phyloP scores from a whole-genome alignment of 108 stramenopile genomes.

The Skeletonema tropicum region DNA sequence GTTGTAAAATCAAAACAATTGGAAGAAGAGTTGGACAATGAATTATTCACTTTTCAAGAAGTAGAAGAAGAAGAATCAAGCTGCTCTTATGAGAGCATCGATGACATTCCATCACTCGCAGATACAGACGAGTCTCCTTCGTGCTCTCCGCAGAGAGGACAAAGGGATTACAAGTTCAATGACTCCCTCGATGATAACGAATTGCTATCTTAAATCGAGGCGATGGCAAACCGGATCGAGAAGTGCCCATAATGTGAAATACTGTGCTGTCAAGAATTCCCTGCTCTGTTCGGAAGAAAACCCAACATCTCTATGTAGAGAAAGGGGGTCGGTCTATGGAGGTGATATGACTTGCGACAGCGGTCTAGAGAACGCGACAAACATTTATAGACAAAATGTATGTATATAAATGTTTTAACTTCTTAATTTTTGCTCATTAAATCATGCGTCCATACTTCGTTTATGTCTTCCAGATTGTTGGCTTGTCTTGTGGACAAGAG shows the following conservation, averaged over 20 bases:
- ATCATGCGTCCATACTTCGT: constrained; percentile 70
- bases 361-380: too few relatives aligned
- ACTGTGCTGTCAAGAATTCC: background rate
- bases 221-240: background rate
- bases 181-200: background rate
- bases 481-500: constrained; percentile 67
- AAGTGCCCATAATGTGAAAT: background rate
- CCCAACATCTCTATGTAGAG: too few relatives aligned
- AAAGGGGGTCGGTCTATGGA: too few relatives aligned
- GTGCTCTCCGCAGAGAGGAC: background rate
- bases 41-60: background rate
- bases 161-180: background rate
- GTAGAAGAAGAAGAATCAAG: constrained; percentile 2
- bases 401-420: too few relatives aligned
- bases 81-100: background rate
- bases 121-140: background rate
- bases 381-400: too few relatives aligned
- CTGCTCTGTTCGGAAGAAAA: background rate
- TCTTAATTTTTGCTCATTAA: background rate
- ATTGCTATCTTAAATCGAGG: background rate
- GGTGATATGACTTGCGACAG: background rate
- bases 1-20: too few relatives aligned
- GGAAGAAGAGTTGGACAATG: constrained; percentile 1
- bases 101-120: constrained; percentile 9
- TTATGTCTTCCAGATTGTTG: constrained; percentile 41